Evolutionary conservation across 352 stramenopile genomes (phyloP), one percentile per base, ranked within the genome.

Genomic region (Globisporangium polare): DNA sequence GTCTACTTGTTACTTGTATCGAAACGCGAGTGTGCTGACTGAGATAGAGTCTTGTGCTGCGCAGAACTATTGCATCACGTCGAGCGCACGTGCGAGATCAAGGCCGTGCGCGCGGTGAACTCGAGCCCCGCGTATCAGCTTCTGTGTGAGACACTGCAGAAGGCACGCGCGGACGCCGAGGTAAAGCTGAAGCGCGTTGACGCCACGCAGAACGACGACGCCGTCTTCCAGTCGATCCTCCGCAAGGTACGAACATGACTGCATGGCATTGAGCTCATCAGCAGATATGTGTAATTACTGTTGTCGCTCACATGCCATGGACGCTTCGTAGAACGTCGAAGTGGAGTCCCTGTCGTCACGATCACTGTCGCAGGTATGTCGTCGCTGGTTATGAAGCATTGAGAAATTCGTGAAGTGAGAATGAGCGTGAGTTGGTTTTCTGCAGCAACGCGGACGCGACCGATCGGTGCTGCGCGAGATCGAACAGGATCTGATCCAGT

Each of bases 41-140:
- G 27, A 26, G 24, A 18, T 41, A 9, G 7, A 35, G n/a, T n/a
- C n/a, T n/a, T n/a, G n/a, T n/a, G n/a, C n/a, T n/a, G n/a, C n/a
- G n/a, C n/a, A n/a, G 82, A 92, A 45, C 69, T 92, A 46, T 62
- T 90, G 57, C 70, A 75, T 27, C 69, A 83, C 17, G 77, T 92
- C 46, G 80, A 92, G 60, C 72, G 68, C 35, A 69, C 73, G 45
- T 92, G 83, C 29, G 83, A 92, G 55, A 69, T 72, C 49, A 83
- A 82, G 52, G 83, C 83, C 24, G 71, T 78, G 59, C 60, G 73
- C 31, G 72, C 75, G 1, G 78, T 92, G 26, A 82, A 67, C 13
- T 65, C 67, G n/a, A 89, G 78, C 37, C 59, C 58, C 2, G 80
- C 83, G 37, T 89, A 92, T 58, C 70, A 80, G 31, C n/a, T 58